Evolutionary conservation across 495 filamentous ascomycete genomes (phyloP).

Genomic region (Aspergillus taichungensis): DNA sequence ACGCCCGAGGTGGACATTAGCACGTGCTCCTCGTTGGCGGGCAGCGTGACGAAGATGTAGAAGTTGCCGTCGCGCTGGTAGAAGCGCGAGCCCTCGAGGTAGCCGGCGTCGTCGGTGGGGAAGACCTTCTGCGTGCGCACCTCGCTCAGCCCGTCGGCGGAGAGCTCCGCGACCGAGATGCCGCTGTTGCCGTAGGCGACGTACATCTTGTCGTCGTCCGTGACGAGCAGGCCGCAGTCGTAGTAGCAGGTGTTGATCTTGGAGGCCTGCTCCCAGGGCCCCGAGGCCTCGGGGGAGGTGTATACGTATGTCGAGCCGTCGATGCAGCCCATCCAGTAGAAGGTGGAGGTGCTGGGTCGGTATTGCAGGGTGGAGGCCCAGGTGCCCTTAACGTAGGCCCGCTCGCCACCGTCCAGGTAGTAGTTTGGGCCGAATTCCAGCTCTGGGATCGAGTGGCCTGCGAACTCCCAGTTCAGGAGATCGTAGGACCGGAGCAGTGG

Average conservation of each 20-base stretch:
- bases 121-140: constrained; percentile 37
- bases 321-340: constrained; percentile 51
- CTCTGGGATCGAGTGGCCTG: constrained; percentile 44
- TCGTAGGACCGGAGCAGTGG: constrained; percentile 49
- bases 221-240: constrained; percentile 48
- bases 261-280: constrained; percentile 28
- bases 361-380: constrained; percentile 48
- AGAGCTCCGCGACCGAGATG: constrained; percentile 43
- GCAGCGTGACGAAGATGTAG: constrained; percentile 43
- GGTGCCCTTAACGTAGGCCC: constrained; percentile 44
- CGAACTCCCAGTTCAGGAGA: constrained; percentile 48
- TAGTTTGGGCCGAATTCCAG: constrained; percentile 42
- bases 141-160: constrained; percentile 33
- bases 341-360: constrained; percentile 33
- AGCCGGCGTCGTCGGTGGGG: constrained; percentile 17
- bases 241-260: constrained; percentile 45
- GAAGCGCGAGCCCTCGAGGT: constrained; percentile 48
- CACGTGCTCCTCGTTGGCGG: constrained; percentile 37
- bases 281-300: constrained; percentile 28
- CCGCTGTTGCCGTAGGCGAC: constrained; percentile 44
- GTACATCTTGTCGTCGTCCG: constrained; percentile 47
- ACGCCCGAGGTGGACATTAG: constrained; percentile 34
- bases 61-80: constrained; percentile 47
- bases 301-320: constrained; percentile 42
- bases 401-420: constrained; percentile 29